A percentile compares a stretch with the other conserved stretches of the same genome.
These are phyloP conservation scores for Ustilago hordei DNA, from an alignment of 1,284 basidiomycete species.

Conservation along the genomic window DNA sequence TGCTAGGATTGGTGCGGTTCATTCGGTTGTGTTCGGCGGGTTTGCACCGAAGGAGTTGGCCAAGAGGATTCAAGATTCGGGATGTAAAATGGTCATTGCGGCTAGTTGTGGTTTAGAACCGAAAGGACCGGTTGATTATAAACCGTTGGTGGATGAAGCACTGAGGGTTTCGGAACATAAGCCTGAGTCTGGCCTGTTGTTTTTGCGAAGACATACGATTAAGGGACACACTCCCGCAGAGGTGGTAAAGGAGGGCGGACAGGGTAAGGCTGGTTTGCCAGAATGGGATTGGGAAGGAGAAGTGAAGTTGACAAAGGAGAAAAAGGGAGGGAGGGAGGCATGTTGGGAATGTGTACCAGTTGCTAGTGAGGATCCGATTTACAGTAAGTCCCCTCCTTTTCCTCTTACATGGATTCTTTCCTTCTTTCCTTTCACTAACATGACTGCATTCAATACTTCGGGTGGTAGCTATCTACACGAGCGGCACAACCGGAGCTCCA, in stretches of 20 bases:
- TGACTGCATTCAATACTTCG: background rate
- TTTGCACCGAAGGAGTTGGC: conserved; percentile 65
- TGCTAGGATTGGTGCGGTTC: conserved; percentile 65
- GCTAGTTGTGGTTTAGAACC: conserved; percentile 66
- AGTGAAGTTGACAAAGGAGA: conserved; percentile 24
- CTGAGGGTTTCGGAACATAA: conserved; percentile 54
- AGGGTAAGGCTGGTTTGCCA: conserved; percentile 35
- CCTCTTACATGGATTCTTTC: background rate
- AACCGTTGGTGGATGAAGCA: conserved; percentile 62
- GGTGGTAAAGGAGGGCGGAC: conserved; percentile 19
- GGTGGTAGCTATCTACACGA: conserved; percentile 49
- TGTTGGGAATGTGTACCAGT: conserved; percentile 59
- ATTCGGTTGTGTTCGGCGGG: conserved; percentile 68
- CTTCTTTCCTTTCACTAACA: background rate
- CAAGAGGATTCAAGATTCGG: conserved; percentile 63
- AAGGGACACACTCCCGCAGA: conserved; percentile 47
- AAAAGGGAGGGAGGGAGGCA: conserved; percentile 37
- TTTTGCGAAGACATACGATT: conserved; percentile 57
- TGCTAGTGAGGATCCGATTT: conserved; percentile 59
- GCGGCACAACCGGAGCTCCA: conserved; percentile 62
- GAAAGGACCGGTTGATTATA: conserved; percentile 61
- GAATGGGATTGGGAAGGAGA: conserved; percentile 64
- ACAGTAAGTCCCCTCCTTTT: conserved; percentile 17
- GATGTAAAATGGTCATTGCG: conserved; percentile 57
- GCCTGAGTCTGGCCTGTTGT: conserved; percentile 49